A percentile compares a stretch with the other conserved stretches of the same genome.
Evolutionary conservation across 2,329 filamentous ascomycete species (phyloP).

Genomic region (Sclerotinia nivalis): DNA sequence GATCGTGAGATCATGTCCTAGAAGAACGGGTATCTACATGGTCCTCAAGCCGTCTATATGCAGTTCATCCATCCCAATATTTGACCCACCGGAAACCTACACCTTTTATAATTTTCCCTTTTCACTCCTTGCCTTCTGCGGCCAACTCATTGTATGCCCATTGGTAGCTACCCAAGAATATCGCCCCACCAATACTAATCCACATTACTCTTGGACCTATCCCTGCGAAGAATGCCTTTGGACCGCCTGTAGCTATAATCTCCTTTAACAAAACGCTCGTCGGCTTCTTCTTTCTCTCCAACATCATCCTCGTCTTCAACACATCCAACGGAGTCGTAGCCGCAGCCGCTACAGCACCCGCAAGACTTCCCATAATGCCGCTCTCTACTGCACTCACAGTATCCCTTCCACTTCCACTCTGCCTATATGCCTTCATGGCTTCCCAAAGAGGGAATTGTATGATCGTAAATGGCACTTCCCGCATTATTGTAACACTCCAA

Average conservation of each 20-base stretch:
- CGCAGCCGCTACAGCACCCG: conserved; percentile 82
- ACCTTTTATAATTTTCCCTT: neutral
- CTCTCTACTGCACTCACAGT: conserved; percentile 73
- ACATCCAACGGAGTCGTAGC: conserved; percentile 94
- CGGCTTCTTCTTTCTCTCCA: conserved; percentile 68
- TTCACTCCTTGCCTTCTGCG: conserved; percentile 22
- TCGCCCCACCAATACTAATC: conserved; percentile 92
- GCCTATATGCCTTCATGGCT: conserved; percentile 74
- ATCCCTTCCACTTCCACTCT: conserved; percentile 45
- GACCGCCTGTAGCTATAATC: conserved; percentile 65
- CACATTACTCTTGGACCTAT: conserved; percentile 83
- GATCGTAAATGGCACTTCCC: conserved; percentile 95
- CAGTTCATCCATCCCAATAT: neutral
- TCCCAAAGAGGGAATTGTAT: conserved; percentile 99
- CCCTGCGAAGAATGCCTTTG: conserved; percentile 71
- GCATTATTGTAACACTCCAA: conserved; percentile 87
- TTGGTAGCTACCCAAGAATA: conserved; percentile 93
- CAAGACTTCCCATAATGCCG: conserved; percentile 78
- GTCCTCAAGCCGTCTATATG: conserved; percentile 2
- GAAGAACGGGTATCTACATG: conserved; percentile 3
- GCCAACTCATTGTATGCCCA: conserved; percentile 75
- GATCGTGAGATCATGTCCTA: conserved; percentile 15
- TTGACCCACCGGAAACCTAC: neutral
- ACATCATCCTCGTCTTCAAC: conserved; percentile 94
- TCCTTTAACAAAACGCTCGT: conserved; percentile 59